These are phyloP conservation scores for Acanthamoeba triangularis DNA, from an alignment of 208 protist species.

Conservation along the genomic window DNA sequence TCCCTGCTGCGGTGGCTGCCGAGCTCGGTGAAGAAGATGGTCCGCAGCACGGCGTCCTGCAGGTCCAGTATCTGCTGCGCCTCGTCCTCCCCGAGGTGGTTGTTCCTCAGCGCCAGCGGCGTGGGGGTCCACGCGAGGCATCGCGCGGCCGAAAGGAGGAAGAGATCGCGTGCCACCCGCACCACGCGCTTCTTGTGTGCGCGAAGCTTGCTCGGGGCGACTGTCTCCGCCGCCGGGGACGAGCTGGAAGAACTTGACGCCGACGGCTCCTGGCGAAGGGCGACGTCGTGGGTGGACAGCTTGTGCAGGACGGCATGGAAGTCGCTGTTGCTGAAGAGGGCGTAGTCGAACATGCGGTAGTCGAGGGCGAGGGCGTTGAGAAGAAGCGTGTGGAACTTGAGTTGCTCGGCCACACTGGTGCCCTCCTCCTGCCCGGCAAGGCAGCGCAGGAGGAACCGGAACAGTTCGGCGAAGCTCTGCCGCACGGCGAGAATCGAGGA, in stretches of 20 bases:
- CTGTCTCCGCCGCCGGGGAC: background rate
- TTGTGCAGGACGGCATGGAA: background rate
- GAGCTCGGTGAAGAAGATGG: conserved; percentile 31
- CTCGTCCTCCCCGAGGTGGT: background rate
- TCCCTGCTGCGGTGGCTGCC: background rate
- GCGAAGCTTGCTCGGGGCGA: background rate
- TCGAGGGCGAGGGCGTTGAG: conserved; percentile 2
- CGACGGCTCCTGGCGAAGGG: background rate
- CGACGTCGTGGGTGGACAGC: background rate
- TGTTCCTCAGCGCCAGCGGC: background rate
- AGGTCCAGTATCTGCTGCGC: background rate
- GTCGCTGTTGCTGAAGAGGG: conserved; percentile 19
- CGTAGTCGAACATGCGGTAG: conserved; percentile 33
- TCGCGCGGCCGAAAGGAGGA: background rate
- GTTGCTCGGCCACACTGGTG: background rate
- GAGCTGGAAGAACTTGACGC: background rate
- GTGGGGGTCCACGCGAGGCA: conserved; percentile 18
- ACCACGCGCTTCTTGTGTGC: background rate
- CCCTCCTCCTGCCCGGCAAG: background rate
- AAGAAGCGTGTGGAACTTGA: conserved; percentile 38
- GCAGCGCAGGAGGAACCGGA: conserved; percentile 28
- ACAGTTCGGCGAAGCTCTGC: conserved; percentile 25
- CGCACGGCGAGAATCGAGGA: conserved; percentile 3
- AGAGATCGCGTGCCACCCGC: background rate
- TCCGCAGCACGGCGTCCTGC: conserved; percentile 3